Evolutionary conservation across 306 rosid genomes (phyloP).

Genomic region (Castanopsis chinensis): DNA sequence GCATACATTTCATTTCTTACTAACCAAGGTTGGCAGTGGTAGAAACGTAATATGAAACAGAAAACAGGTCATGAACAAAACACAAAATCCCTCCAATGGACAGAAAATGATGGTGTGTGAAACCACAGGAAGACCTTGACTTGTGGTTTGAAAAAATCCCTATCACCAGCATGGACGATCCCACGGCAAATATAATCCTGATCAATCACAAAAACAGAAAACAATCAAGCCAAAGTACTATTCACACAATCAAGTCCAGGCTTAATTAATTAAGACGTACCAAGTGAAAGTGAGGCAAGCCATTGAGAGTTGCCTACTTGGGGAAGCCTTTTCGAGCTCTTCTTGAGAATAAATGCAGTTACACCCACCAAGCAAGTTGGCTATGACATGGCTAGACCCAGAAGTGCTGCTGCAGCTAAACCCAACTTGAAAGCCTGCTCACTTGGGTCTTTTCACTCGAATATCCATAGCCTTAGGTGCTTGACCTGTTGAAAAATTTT

Average conservation of each 20-base stretch:
- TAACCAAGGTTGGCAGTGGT: constrained; percentile 48
- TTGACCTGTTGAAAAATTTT: constrained; percentile 53
- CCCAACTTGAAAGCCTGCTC: constrained; percentile 79
- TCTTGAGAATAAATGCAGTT: constrained; percentile 82
- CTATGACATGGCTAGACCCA: constrained; percentile 70
- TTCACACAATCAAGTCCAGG: background rate
- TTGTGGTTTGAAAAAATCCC: constrained; percentile 81
- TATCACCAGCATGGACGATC: constrained; percentile 82
- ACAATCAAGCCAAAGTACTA: background rate
- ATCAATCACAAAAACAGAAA: constrained; percentile 8
- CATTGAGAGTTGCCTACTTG: constrained; percentile 64
- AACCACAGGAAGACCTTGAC: constrained; percentile 74
- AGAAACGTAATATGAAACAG: constrained; percentile 72
- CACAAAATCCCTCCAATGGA: constrained; percentile 94
- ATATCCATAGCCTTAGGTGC: constrained; percentile 81
- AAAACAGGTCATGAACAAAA: constrained; percentile 78
- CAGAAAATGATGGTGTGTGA: constrained; percentile 87
- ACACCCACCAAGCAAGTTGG: constrained; percentile 83
- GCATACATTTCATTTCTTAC: constrained; percentile 7
- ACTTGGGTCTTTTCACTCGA: constrained; percentile 94
- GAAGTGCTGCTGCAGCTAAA: constrained; percentile 62
- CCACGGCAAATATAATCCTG: constrained; percentile 73
- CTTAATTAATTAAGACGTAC: constrained; percentile 34
- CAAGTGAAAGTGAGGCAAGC: constrained; percentile 80
- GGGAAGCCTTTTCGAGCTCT: constrained; percentile 67